These are phyloP conservation scores for Trichomonas vaginalis DNA, from an alignment of 208 protist species.

Conservation along the genomic window DNA sequence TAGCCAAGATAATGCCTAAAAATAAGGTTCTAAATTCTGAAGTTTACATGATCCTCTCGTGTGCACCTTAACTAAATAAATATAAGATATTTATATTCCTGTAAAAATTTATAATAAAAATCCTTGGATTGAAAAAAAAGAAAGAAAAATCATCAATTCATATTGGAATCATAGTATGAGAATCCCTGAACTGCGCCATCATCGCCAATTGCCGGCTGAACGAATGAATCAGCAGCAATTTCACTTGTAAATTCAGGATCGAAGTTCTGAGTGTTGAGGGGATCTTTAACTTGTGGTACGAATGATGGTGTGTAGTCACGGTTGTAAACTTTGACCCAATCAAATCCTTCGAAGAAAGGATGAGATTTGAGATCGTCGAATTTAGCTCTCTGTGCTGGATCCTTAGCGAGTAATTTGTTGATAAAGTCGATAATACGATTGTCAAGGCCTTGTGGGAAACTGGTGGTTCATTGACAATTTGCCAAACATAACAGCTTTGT, in stretches of 20 bases:
- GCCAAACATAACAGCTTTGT: not conserved
- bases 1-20: too few species aligned
- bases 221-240: slow-evolving; percentile 19
- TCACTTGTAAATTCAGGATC: slow-evolving; percentile 27
- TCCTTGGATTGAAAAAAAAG: too few species aligned
- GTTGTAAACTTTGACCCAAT: slow-evolving; percentile 10
- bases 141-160: not conserved
- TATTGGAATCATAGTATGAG: not conserved
- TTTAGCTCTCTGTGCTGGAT: not conserved
- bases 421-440: not conserved
- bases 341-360: slow-evolving; percentile 20
- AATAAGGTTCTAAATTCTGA: too few species aligned
- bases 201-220: not conserved
- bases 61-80: too few species aligned
- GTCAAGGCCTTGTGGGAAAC: not conserved
- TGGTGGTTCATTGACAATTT: not conserved
- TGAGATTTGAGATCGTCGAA: slow-evolving; percentile 36
- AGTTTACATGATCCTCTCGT: too few species aligned
- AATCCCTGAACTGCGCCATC: not conserved
- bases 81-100: too few species aligned
- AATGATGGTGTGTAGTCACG: slow-evolving; percentile 18
- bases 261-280: slow-evolving; percentile 23
- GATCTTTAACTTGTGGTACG: not conserved
- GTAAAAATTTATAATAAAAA: too few species aligned
- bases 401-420: not conserved